These are phyloP conservation scores for Rheum nobile DNA, from an alignment of 148 eudicot genomes.

Conservation along the genomic window DNA sequence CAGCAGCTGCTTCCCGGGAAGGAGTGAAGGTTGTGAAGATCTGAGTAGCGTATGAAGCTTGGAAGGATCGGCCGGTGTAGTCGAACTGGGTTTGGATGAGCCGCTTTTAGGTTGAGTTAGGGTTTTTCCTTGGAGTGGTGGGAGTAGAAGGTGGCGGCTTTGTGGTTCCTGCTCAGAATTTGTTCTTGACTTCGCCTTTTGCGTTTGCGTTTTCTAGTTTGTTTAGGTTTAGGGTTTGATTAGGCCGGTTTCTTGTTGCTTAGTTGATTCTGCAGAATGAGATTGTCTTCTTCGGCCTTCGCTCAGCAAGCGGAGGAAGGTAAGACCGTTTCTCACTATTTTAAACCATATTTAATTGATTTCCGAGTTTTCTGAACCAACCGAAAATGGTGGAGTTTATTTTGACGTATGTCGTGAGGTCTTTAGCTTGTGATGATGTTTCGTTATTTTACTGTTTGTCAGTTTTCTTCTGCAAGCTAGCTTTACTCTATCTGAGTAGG, in stretches of 20 bases:
- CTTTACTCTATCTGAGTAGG: background rate
- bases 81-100: slow-evolving; percentile 31
- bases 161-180: background rate
- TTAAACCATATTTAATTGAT: background rate
- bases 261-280: slow-evolving; percentile 20
- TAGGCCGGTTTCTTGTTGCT: slow-evolving; percentile 8
- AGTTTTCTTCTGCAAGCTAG: background rate
- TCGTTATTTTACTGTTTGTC: background rate
- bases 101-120: background rate
- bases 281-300: slow-evolving; percentile 23
- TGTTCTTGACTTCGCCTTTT: too few species aligned
- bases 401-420: background rate
- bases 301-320: slow-evolving; percentile 34
- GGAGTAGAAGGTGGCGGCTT: background rate
- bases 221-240: slow-evolving; percentile 4
- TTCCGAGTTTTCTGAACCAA: background rate
- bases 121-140: background rate
- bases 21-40: slow-evolving; percentile 12
- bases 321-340: background rate
- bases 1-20: background rate
- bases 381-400: background rate
- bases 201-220: background rate
- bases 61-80: slow-evolving; percentile 19
- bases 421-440: background rate
- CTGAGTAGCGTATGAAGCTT: slow-evolving; percentile 27